Evolutionary conservation across 2,329 filamentous ascomycete species (phyloP).

Genomic region (Keithomyces neogunnii): DNA sequence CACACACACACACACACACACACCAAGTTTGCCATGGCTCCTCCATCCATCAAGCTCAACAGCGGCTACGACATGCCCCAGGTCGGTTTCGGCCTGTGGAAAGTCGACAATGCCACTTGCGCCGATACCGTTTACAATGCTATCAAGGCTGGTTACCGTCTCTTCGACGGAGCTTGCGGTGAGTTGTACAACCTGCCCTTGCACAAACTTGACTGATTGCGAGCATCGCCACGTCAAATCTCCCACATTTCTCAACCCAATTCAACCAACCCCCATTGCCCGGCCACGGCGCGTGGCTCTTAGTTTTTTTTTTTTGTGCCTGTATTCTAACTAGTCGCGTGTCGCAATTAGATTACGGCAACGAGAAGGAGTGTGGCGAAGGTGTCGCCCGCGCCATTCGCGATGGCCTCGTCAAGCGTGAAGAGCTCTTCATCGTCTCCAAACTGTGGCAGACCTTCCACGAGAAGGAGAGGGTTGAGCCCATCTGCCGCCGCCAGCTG

Average conservation of each 20-base stretch:
- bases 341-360: slow-evolving; percentile 56
- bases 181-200: not conserved
- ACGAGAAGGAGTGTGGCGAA: slow-evolving; percentile 70
- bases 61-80: slow-evolving; percentile 63
- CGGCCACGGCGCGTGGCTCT: no score
- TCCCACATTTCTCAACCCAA: no score
- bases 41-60: slow-evolving; percentile 50
- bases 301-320: no score
- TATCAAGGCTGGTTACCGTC: slow-evolving; percentile 54
- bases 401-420: slow-evolving; percentile 71
- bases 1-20: no score
- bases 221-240: no score
- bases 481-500: slow-evolving; percentile 68
- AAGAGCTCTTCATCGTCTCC: slow-evolving; percentile 85
- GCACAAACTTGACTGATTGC: no score
- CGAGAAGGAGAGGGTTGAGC: slow-evolving; percentile 66
- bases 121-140: slow-evolving; percentile 73
- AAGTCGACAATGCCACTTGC: slow-evolving; percentile 65
- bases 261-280: no score
- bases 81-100: slow-evolving; percentile 76
- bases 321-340: no score
- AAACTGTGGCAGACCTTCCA: slow-evolving; percentile 95
- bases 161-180: slow-evolving; percentile 48
- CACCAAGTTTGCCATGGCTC: slow-evolving; percentile 22
- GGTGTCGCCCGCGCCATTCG: slow-evolving; percentile 72